Percentiles rank a stretch among this genome's conserved stretches.
These are phyloP conservation scores for Penicillium taxi DNA, from an alignment of 495 filamentous ascomycete genomes.

Conservation along the genomic window DNA sequence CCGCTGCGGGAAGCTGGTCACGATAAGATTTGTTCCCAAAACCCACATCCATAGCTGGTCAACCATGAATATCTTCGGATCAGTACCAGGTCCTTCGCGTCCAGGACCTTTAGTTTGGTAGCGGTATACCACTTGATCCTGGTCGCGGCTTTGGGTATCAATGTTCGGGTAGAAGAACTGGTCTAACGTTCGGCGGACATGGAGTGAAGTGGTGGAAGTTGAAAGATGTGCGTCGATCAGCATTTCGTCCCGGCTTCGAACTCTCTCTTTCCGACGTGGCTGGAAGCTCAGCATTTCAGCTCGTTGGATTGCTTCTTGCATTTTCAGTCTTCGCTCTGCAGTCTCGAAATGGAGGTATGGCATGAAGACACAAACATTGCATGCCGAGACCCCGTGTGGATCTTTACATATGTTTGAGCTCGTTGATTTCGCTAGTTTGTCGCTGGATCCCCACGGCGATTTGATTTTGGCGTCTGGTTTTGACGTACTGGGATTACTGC, in stretches of 20 bases:
- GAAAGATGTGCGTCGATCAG: conserved; percentile 56
- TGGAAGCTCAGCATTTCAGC: conserved; percentile 29
- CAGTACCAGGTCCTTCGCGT: conserved; percentile 27
- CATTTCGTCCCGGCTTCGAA: conserved; percentile 48
- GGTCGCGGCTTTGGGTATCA: conserved; percentile 56
- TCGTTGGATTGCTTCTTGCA: conserved; percentile 52
- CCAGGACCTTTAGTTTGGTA: conserved; percentile 41
- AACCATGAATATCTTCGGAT: conserved; percentile 67
- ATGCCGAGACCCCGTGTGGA: conserved; percentile 11
- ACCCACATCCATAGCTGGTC: conserved; percentile 71
- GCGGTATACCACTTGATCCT: conserved; percentile 63
- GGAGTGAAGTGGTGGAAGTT: conserved; percentile 46
- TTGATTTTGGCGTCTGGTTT: conserved; percentile 36
- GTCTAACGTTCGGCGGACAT: conserved; percentile 61
- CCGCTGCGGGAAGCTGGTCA: conserved; percentile 60
- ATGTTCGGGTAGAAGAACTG: conserved; percentile 68
- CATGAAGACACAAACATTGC: conserved; percentile 57
- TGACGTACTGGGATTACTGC: conserved; percentile 24
- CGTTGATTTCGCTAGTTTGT: no score
- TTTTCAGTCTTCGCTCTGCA: conserved; percentile 44
- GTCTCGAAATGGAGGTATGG: conserved; percentile 65
- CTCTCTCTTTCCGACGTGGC: conserved; percentile 17
- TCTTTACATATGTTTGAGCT: conserved; percentile 29
- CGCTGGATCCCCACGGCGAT: conserved; percentile 11
- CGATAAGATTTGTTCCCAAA: conserved; percentile 54